Conservation (phyloP, 257 asterid genomes). For the Mitragyna speciosa region DNA sequence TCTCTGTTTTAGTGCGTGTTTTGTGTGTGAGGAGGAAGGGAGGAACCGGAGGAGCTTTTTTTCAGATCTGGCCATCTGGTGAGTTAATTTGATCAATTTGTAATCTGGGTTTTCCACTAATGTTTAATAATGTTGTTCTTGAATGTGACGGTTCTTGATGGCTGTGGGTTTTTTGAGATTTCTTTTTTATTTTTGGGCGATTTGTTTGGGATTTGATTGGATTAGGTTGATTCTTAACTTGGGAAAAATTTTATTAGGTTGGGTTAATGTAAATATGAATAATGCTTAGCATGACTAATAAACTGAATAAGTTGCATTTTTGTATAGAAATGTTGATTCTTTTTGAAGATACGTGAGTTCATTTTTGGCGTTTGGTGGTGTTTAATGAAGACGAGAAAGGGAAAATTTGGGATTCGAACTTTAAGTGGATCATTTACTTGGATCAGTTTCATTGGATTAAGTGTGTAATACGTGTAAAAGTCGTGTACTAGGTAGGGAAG, state of each 20-base stretch:
- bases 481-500: background rate
- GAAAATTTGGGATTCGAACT: conserved; percentile 14
- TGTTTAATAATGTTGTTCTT: background rate
- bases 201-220: background rate
- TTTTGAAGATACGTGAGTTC: background rate
- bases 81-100: conserved; percentile 29
- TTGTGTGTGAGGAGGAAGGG: background rate
- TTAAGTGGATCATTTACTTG: background rate
- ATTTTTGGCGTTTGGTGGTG: background rate
- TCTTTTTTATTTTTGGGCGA: too few relatives aligned
- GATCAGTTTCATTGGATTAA: conserved; percentile 32
- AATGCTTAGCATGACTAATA: background rate
- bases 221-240: background rate
- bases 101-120: conserved; percentile 7
- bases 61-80: conserved; percentile 73
- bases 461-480: conserved; percentile 14
- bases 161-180: background rate
- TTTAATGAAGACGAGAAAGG: conserved; percentile 11
- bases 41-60: conserved; percentile 19
- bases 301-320: background rate
- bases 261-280: background rate
- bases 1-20: conserved; percentile 1
- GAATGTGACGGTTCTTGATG: background rate
- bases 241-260: background rate
- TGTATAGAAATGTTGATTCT: background rate